Conservation (phyloP, 208 protist genomes). For the Phytomonas sp. region DNA sequence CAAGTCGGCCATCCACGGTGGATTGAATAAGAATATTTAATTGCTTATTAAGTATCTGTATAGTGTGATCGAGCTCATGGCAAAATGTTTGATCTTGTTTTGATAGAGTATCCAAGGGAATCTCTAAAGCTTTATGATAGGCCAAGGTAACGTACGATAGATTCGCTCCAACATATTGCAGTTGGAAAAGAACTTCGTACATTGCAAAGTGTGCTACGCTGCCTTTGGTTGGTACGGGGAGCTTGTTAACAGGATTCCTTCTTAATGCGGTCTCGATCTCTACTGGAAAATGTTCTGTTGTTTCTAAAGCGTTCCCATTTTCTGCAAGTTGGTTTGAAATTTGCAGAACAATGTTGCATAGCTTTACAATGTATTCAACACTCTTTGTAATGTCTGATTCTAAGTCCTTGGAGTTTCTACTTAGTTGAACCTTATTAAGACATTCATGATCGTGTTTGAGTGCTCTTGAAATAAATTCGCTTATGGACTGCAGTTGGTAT, state of each 20-base stretch:
- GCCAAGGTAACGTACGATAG: constrained; percentile 51
- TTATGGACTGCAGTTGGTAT: constrained; percentile 78
- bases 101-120: constrained; percentile 39
- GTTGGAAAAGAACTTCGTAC: constrained; percentile 80
- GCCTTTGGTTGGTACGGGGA: constrained; percentile 34
- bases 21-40: constrained; percentile 81
- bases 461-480: constrained; percentile 43
- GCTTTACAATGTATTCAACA: constrained; percentile 36
- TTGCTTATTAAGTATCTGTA: constrained; percentile 50
- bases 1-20: constrained; percentile 47
- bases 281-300: constrained; percentile 24
- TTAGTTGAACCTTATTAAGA: constrained; percentile 30
- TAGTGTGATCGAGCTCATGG: constrained; percentile 28
- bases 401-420: constrained; percentile 16
- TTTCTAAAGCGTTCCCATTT: constrained; percentile 15
- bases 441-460: constrained; percentile 53
- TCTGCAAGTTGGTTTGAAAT: constrained; percentile 59
- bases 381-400: constrained; percentile 22
- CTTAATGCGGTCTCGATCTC: constrained; percentile 18
- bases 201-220: constrained; percentile 58
- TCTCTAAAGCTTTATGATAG: constrained; percentile 47
- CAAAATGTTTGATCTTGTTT: constrained; percentile 60
- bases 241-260: constrained; percentile 65
- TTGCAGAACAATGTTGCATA: constrained; percentile 78
- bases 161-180: constrained; percentile 69